Evolutionary conservation across 2,329 filamentous ascomycete species (phyloP).

Genomic region (Gyromitra esculenta): DNA sequence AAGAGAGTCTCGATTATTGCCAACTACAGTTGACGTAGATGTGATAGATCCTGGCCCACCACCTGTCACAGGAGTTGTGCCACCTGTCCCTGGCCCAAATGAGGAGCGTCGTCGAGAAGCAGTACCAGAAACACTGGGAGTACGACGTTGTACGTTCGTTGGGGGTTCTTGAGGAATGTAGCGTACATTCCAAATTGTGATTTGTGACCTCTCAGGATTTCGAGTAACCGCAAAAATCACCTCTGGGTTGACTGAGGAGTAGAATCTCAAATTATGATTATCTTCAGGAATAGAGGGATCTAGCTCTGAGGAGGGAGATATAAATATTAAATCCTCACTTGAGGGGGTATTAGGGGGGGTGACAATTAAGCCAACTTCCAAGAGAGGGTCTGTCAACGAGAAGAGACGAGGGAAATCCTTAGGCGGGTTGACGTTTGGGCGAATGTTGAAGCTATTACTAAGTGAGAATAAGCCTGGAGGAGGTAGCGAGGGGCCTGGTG

Average conservation of each 20-base stretch:
- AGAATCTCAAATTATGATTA: slow-evolving; percentile 24
- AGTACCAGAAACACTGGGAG: slow-evolving; percentile 66
- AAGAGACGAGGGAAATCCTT: slow-evolving; percentile 78
- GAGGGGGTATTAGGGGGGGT: slow-evolving; percentile 66
- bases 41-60: slow-evolving; percentile 57
- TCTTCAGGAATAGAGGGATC: slow-evolving; percentile 41
- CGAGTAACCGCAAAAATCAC: slow-evolving; percentile 81
- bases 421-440: slow-evolving; percentile 61
- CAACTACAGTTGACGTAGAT: slow-evolving; percentile 39
- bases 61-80: slow-evolving; percentile 75
- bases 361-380: slow-evolving; percentile 85
- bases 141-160: slow-evolving; percentile 64
- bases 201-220: slow-evolving; percentile 78
- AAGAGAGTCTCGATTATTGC: slow-evolving; percentile 62
- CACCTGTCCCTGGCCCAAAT: slow-evolving; percentile 75
- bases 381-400: slow-evolving; percentile 83
- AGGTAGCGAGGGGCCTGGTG: slow-evolving; percentile 58
- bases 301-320: slow-evolving; percentile 61
- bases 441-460: slow-evolving; percentile 59
- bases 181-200: slow-evolving; percentile 84
- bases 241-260: slow-evolving; percentile 54
- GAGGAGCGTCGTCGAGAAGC: slow-evolving; percentile 74
- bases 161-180: slow-evolving; percentile 75
- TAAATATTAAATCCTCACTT: slow-evolving; percentile 84
- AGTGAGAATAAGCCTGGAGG: slow-evolving; percentile 58